Percentiles rank a stretch among this genome's conserved stretches.
phyloP scores from a whole-genome alignment of 2,329 filamentous ascomycete species.

The Penicillium fuscoglaucum region DNA sequence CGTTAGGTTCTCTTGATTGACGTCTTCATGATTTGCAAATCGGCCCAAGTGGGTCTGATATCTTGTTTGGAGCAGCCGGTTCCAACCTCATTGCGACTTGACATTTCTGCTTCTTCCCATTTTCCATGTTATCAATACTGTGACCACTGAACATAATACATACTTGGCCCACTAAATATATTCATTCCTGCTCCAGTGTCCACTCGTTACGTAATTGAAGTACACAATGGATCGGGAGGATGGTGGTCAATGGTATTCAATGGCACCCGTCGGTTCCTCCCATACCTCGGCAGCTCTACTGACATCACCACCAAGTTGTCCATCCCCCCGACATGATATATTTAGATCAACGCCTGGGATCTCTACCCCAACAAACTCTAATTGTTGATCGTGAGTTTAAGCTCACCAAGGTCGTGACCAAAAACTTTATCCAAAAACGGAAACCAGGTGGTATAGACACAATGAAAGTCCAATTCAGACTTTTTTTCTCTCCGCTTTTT shows the following conservation, averaged over 20 bases:
- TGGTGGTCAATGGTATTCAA: neutral
- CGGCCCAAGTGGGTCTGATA: neutral
- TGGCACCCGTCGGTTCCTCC: neutral
- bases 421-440: neutral
- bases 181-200: neutral
- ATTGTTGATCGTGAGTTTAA: neutral
- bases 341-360: neutral
- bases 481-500: neutral
- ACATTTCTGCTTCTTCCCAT: neutral
- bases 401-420: neutral
- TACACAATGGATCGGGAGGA: neutral
- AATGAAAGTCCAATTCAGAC: neutral
- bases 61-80: neutral
- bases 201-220: neutral
- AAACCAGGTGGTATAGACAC: neutral
- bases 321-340: neutral
- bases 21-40: slow-evolving; percentile 2
- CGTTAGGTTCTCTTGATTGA: neutral
- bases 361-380: neutral
- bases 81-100: slow-evolving; percentile 3
- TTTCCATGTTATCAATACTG: slow-evolving; percentile 14
- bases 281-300: neutral
- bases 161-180: neutral
- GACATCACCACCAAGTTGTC: neutral
- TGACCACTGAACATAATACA: slow-evolving; percentile 19